Conservation (phyloP, 1,284 basidiomycete species). For the Xerocomus nothofagi region DNA sequence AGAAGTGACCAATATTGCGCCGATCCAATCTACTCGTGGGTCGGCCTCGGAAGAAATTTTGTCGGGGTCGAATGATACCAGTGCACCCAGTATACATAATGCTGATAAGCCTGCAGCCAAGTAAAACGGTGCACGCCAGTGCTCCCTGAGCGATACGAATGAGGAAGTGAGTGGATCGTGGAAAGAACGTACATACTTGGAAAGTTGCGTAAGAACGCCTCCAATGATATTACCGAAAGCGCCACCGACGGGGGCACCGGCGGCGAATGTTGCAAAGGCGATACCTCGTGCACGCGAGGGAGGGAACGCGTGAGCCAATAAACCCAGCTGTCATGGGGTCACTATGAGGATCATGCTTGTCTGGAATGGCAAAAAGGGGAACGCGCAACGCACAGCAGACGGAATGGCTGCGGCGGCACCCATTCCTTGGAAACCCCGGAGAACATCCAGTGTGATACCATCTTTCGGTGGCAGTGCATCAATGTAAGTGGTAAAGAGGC, state of each 20-base stretch:
- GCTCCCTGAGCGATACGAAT: slow-evolving; percentile 30
- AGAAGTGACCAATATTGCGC: slow-evolving; percentile 70
- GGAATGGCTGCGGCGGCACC: slow-evolving; percentile 71
- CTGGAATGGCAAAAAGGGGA: neutral
- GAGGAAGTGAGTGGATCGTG: neutral
- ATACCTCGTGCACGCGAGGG: slow-evolving; percentile 63
- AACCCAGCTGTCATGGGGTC: slow-evolving; percentile 57
- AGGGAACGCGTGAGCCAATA: slow-evolving; percentile 74
- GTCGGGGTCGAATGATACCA: slow-evolving; percentile 57
- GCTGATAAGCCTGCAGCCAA: slow-evolving; percentile 53
- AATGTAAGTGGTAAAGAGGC: neutral
- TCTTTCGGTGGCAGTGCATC: slow-evolving; percentile 35
- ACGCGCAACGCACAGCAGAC: slow-evolving; percentile 51
- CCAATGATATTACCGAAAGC: slow-evolving; percentile 69
- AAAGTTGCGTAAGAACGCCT: slow-evolving; percentile 69
- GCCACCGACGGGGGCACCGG: slow-evolving; percentile 79
- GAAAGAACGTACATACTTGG: slow-evolving; percentile 34
- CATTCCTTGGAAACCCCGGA: slow-evolving; percentile 70
- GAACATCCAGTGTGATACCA: slow-evolving; percentile 56
- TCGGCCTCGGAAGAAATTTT: slow-evolving; percentile 48
- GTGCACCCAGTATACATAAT: slow-evolving; percentile 49
- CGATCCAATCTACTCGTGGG: slow-evolving; percentile 78
- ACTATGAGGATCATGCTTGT: neutral
- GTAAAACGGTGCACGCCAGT: slow-evolving; percentile 66
- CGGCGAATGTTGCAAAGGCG: slow-evolving; percentile 76